A percentile compares a stretch with the other conserved stretches of the same genome.
phyloP scores from a whole-genome alignment of 2,329 filamentous ascomycete species.

The Xylariaceae sp. region DNA sequence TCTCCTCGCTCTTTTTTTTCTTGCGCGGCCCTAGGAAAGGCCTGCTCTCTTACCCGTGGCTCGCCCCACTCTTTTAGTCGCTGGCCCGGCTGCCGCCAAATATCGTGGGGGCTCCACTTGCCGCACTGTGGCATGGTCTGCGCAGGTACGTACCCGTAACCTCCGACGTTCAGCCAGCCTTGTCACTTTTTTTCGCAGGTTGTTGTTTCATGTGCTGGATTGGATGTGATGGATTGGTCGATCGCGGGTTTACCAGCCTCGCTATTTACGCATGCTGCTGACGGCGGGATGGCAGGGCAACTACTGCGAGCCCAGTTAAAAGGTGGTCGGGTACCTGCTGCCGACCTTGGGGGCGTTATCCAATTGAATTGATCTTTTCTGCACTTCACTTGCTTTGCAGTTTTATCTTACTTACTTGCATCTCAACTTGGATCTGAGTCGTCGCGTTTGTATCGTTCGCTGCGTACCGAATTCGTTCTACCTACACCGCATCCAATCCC shows the following conservation, averaged over 20 bases:
- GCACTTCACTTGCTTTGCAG: not conserved
- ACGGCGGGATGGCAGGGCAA: conserved; percentile 45
- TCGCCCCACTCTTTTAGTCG: no score
- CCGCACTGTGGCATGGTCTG: no score
- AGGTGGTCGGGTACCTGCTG: conserved; percentile 29
- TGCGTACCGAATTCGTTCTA: no score
- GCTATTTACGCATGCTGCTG: conserved; percentile 32
- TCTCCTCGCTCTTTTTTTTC: not conserved
- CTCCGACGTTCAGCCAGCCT: not conserved
- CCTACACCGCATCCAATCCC: no score
- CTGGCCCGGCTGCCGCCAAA: no score
- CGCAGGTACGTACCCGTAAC: not conserved
- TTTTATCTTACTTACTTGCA: no score
- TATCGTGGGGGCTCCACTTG: no score
- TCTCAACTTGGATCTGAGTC: no score
- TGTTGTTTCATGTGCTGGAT: not conserved
- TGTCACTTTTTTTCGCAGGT: not conserved
- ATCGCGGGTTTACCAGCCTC: conserved; percentile 29
- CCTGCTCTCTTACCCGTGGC: no score
- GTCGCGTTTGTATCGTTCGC: no score
- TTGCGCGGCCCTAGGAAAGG: no score
- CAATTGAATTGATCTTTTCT: not conserved
- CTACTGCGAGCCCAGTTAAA: conserved; percentile 28
- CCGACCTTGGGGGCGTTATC: not conserved
- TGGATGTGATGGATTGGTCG: no score